Evolutionary conservation across 176 grass and related monocot species (phyloP).

Genomic region (Triticum timopheevii): DNA sequence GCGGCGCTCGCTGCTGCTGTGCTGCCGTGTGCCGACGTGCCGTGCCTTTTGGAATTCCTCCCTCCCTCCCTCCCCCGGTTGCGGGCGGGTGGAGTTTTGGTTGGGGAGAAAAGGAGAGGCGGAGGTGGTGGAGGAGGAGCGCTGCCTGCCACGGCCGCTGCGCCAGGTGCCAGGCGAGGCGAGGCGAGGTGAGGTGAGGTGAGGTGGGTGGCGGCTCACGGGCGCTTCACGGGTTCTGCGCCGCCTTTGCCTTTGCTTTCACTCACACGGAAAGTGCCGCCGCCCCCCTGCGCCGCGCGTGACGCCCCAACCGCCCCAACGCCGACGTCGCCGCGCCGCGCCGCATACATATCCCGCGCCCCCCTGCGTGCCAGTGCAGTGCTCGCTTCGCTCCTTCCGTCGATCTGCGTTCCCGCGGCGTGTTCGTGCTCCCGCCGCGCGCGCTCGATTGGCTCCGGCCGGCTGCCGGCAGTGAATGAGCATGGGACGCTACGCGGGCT

Average conservation of each 20-base stretch:
- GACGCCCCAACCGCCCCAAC: slow-evolving; percentile 45
- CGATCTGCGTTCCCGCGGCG: background rate
- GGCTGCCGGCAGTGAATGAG: slow-evolving; percentile 22
- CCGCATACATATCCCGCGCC: background rate
- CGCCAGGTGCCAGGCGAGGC: background rate
- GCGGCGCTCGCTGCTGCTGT: background rate
- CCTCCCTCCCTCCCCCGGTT: background rate
- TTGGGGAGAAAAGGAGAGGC: slow-evolving; percentile 34
- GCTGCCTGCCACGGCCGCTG: background rate
- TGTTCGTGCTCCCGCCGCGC: background rate
- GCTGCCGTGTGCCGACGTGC: background rate
- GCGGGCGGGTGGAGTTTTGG: background rate
- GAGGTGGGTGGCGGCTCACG: slow-evolving; percentile 33
- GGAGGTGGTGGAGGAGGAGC: slow-evolving; percentile 21
- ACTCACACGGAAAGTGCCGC: slow-evolving; percentile 46
- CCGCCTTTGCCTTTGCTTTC: slow-evolving; percentile 35
- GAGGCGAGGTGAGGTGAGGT: background rate
- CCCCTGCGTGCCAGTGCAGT: background rate
- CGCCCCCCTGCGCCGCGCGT: slow-evolving; percentile 1
- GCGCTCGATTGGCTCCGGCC: background rate
- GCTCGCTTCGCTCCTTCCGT: background rate
- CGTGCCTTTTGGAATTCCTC: slow-evolving; percentile 29
- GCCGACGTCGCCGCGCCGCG: slow-evolving; percentile 20
- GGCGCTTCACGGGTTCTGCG: slow-evolving; percentile 43
- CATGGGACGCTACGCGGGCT: slow-evolving; percentile 40